Evolutionary conservation across 306 rosid species (phyloP), one percentile per base, ranked within the genome.

Genomic region (Quercus robur): DNA sequence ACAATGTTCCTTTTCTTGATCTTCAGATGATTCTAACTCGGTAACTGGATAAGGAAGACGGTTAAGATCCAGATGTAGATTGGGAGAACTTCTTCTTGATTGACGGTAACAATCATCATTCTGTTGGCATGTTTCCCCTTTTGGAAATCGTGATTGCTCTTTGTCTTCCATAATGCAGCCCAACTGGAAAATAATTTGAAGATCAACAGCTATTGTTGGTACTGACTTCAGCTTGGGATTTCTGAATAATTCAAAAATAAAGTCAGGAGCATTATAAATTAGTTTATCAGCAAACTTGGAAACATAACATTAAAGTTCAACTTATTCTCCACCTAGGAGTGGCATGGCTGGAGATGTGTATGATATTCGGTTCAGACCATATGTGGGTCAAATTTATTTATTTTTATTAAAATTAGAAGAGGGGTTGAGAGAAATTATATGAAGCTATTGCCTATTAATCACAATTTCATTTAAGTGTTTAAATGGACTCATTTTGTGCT

Each of bases 21-120:
- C 82, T 57, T 83, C 87, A 0, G 59, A 76, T n/a, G 68, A 80
- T 72, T 80, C 89, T 68, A 96, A 63, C 77, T 56, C 76, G 33
- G 77, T 72, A 70, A 74, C 85, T 5, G 90, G 81, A 72, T 72
- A 71, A 78, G 98, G 98, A 85, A 87, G 93, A 69, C 85, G 82
- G 85, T 94, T 94, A 67, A 92, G 97, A 84, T 94, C 98, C 87
- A 84, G 97, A 61, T 81, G 58, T 81, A 89, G 82, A 67, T 70
- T 79, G 11, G 82, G 89, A 38, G 49, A 68, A 62, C 69, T 80
- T 72, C 79, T 90, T 70, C 79, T 78, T 38, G 83, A 63, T 77
- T 81, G 88, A 78, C 78, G 81, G 72, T 8, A 2, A 78, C 62
- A 77, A 2, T 66, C 31, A 78, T 66, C 77, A 57, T 76, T 82